Percentiles rank a stretch among this genome's conserved stretches.
phyloP scores from a whole-genome alignment of 2,329 filamentous ascomycete species.

The Colletotrichum siamense region DNA sequence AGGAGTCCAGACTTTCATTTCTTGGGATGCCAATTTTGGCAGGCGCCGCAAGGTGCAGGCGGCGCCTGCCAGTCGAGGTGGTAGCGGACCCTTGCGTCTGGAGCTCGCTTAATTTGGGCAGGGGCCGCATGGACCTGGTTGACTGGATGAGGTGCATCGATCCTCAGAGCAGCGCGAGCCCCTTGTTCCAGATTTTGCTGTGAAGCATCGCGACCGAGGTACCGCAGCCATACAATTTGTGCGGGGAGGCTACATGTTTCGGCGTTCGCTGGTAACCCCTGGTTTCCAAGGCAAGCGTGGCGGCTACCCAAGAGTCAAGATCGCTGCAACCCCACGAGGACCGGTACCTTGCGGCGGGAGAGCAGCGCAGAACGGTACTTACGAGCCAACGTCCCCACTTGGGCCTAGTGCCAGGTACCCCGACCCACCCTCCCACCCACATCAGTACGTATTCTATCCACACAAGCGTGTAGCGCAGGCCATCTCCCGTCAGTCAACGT shows the following conservation, averaged over 20 bases:
- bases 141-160: constrained; percentile 26
- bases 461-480: not conserved
- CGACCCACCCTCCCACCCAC: not conserved
- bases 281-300: not conserved
- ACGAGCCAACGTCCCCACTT: not conserved
- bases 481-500: constrained; percentile 16
- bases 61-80: constrained; percentile 10
- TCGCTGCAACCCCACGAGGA: constrained; percentile 11
- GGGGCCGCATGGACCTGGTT: constrained; percentile 16
- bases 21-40: constrained; percentile 15
- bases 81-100: constrained; percentile 16
- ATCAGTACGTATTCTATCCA: not conserved
- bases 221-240: not conserved
- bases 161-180: not conserved
- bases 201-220: constrained; percentile 12
- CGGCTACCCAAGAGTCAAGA: constrained; percentile 14
- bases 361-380: not conserved
- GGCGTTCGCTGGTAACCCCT: constrained; percentile 2
- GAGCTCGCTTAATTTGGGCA: constrained; percentile 11
- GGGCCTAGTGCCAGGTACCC: not conserved
- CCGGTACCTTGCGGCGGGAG: not conserved
- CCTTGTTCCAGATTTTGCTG: constrained; percentile 22
- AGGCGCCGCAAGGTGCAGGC: constrained; percentile 18
- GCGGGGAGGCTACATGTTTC: constrained; percentile 5
- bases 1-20: not conserved